A percentile compares a stretch with the other conserved stretches of the same genome.
Conservation (phyloP, 495 filamentous ascomycete species). For the Aspergillus nidulans region DNA sequence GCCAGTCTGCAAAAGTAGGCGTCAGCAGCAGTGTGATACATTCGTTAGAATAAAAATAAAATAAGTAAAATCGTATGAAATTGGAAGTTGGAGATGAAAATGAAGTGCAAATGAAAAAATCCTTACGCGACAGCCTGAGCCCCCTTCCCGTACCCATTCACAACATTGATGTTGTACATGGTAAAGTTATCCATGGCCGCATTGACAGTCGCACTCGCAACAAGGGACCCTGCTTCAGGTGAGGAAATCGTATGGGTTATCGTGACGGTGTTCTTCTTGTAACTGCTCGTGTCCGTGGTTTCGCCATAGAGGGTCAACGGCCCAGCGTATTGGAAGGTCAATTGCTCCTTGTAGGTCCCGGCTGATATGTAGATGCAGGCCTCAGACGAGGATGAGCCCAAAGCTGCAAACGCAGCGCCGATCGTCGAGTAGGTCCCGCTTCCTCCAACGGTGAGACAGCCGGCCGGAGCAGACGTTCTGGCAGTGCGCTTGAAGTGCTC, state of each 20-base stretch:
- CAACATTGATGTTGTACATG: conserved; percentile 61
- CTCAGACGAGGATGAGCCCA: conserved; percentile 17
- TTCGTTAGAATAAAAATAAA: no score
- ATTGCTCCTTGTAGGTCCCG: conserved; percentile 44
- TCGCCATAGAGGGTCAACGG: conserved; percentile 47
- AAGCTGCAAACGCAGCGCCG: conserved; percentile 20
- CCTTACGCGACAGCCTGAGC: conserved; percentile 35
- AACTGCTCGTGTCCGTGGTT: conserved; percentile 51
- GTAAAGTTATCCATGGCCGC: conserved; percentile 46
- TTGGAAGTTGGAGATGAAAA: no score
- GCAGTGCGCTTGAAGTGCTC: conserved; percentile 1
- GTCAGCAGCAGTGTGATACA: no score
- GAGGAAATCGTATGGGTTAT: conserved; percentile 52
- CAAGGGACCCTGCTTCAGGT: conserved; percentile 38
- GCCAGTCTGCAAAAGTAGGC: conserved; percentile 29
- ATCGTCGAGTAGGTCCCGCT: conserved; percentile 26
- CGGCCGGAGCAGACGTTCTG: conserved; percentile 24
- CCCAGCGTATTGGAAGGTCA: conserved; percentile 45
- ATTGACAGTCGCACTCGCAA: conserved; percentile 53
- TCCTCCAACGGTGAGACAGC: conserved; percentile 27
- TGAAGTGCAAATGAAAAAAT: background rate
- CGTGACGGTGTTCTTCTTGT: conserved; percentile 56
- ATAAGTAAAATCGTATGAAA: no score
- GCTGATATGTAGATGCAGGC: conserved; percentile 35
- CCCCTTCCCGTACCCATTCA: conserved; percentile 43